These are phyloP conservation scores for Drechslerella coelobrocha DNA, from an alignment of 2,329 filamentous ascomycete genomes.

Conservation along the genomic window DNA sequence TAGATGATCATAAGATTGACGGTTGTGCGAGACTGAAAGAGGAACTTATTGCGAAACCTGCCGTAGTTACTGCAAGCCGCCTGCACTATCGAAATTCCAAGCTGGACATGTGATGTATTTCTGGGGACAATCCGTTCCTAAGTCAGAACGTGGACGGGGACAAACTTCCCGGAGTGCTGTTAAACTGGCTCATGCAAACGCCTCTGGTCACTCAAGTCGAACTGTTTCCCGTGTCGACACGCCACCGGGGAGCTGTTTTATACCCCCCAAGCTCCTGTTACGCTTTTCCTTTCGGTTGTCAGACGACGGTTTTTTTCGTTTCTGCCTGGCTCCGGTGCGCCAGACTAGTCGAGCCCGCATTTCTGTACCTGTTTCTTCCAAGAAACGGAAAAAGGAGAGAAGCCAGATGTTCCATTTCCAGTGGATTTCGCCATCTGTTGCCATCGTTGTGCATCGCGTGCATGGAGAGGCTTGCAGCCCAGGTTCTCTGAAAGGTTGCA, in stretches of 20 bases:
- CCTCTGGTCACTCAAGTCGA: neutral
- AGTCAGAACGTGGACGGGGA: no score
- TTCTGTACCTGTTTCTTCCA: slow-evolving; percentile 5
- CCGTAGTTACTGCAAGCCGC: slow-evolving; percentile 28
- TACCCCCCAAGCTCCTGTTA: neutral
- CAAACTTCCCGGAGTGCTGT: neutral
- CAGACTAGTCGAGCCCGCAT: neutral
- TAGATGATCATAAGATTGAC: slow-evolving; percentile 19
- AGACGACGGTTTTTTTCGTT: neutral
- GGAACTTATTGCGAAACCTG: slow-evolving; percentile 38
- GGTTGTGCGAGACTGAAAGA: slow-evolving; percentile 15
- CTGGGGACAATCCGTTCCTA: neutral
- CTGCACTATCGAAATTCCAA: neutral
- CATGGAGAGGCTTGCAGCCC: no score
- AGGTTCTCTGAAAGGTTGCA: neutral
- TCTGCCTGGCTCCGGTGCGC: neutral
- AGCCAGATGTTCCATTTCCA: no score
- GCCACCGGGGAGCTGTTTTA: neutral
- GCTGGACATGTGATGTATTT: slow-evolving; percentile 15
- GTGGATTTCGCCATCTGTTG: no score
- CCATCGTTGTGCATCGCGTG: no score
- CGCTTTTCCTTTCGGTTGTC: neutral
- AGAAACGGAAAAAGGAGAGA: slow-evolving; percentile 21
- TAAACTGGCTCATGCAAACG: slow-evolving; percentile 3
- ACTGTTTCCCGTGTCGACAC: neutral